Evolutionary conservation across 768 basidiomycete species (phyloP), one percentile per base, ranked within the genome.

Genomic region (Leucocoprinus leucothites): DNA sequence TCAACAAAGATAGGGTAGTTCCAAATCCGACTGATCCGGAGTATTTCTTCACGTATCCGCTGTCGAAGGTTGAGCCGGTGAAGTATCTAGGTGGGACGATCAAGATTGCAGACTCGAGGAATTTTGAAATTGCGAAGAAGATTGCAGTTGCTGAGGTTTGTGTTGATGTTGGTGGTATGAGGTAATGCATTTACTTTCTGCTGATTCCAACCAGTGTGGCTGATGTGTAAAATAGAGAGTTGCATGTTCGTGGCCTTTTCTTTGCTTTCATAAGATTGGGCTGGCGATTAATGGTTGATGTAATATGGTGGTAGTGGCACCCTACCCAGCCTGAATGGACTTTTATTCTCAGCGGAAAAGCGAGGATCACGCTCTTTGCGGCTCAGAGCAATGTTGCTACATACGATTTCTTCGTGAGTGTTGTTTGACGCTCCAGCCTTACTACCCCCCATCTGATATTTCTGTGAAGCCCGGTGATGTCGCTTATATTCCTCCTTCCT

Each of bases 301-400:
- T 11, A 31, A 28, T 35, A 1, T 41, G 36, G n/a, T n/a, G n/a
- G 6, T 51, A 86, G 85, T 88, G 87, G 87, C 86, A 89, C 60
- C 86, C 87, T 6, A 83, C 82, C 2, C 74, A 84, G 60, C 81
- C 84, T 46, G 85, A 86, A 69, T 87, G 85, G 85, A 76, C 72
- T 13, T 82, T 75, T 63, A 81, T 77, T 71, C 62, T 85, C 38
- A 38, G 38, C 58, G 84, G 86, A 4, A 61, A 75, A 47, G 82
- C 73, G 2, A 80, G 84, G 49, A 72, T 86, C 53, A 85, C 85
- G 0, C 60, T 85, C 14, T 87, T 86, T 62, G 86, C 84, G 1
- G 71, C 82, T 2, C 65, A 72, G 51, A 66, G 73, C n/a, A 82
- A 81, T 57, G 82, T 85, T 1, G 66, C 76, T 36, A 87, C 86